Conservation (phyloP, 2,329 filamentous ascomycete species). For the Diplodia corticola region DNA sequence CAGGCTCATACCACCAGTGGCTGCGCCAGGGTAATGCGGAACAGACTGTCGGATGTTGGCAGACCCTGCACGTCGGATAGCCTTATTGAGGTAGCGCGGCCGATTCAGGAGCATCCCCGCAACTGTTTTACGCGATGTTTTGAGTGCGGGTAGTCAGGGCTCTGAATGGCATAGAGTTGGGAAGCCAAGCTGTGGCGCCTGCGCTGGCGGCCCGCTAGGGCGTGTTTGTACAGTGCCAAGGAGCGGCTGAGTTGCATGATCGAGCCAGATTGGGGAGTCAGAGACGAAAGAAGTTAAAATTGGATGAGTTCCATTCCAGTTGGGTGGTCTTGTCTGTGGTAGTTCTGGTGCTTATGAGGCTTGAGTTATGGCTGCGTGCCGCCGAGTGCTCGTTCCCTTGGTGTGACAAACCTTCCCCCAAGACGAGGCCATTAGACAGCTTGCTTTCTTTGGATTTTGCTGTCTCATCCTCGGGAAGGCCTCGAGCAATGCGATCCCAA, state of each 20-base stretch:
- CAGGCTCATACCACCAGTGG: neutral
- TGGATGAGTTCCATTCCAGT: neutral
- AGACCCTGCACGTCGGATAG: neutral
- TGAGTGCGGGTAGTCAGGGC: neutral
- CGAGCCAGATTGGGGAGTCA: neutral
- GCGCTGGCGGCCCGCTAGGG: constrained; percentile 5
- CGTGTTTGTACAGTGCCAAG: constrained; percentile 7
- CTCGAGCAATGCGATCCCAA: neutral
- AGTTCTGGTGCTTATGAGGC: neutral
- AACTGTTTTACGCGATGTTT: neutral
- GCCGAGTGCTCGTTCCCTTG: neutral
- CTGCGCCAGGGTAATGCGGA: neutral
- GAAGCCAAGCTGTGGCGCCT: constrained; percentile 3
- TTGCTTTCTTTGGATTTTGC: neutral
- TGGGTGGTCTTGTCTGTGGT: neutral
- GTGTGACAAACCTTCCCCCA: neutral
- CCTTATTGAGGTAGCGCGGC: neutral
- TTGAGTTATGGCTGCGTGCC: neutral
- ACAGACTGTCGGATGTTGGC: neutral
- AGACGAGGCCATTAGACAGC: neutral
- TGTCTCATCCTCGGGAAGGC: neutral
- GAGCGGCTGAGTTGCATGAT: constrained; percentile 11
- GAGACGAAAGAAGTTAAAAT: constrained; percentile 1
- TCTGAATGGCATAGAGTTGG: neutral
- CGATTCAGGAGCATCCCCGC: neutral